Evolutionary conservation across 2,329 filamentous ascomycete species (phyloP).

Genomic region (Arthrinium phaeospermum): DNA sequence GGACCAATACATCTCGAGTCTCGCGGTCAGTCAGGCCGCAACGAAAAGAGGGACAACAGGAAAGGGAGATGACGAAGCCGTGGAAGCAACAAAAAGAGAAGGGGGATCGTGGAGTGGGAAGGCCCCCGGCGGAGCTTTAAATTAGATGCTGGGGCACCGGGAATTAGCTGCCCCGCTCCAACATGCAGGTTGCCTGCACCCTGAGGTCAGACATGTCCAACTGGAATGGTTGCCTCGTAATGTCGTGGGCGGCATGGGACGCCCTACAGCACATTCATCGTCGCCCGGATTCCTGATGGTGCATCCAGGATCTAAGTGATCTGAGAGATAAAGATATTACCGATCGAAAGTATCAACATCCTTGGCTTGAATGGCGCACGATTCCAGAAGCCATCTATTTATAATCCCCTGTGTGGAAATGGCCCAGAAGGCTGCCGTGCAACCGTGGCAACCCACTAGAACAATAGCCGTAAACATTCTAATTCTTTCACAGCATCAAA

Average conservation of each 20-base stretch:
- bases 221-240: not conserved
- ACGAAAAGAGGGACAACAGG: slow-evolving; percentile 4
- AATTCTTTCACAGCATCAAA: not conserved
- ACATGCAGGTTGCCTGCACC: not conserved
- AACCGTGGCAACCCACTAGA: not conserved
- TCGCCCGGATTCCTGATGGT: not conserved
- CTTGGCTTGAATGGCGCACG: not conserved
- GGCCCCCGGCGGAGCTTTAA: not conserved
- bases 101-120: not conserved
- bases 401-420: not conserved
- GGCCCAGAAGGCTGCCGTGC: not conserved
- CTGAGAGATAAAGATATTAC: not conserved
- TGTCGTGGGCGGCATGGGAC: not conserved
- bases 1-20: slow-evolving; percentile 3
- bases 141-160: not conserved
- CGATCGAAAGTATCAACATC: not conserved
- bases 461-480: not conserved
- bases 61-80: slow-evolving; percentile 9
- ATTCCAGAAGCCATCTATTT: not conserved
- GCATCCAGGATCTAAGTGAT: not conserved
- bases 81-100: not conserved
- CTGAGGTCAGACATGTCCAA: not conserved
- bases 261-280: not conserved
- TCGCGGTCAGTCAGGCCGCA: not conserved
- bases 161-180: not conserved